Base-by-base conservation (phyloP, 2,329 filamentous ascomycete species). In the Paecilomyces formosus region DNA sequence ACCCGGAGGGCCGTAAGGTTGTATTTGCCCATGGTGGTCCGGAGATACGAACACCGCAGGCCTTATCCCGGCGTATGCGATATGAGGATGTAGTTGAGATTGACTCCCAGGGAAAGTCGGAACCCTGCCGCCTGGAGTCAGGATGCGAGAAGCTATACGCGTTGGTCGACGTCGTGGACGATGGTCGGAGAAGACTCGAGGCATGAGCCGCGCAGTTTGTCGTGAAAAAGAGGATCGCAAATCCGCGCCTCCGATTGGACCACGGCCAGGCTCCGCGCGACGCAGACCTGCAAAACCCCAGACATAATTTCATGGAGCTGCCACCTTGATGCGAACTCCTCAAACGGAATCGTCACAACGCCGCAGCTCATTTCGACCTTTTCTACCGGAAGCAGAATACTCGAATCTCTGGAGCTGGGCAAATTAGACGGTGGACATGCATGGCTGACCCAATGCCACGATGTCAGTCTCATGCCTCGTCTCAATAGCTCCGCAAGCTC, bases 391-490 rank as follows among this genome's bases (percentile, higher is more conserved):
- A 8, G 31, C 35, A 53, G 12, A 15, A 57, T 53, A n/a, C 30
- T 15, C 12, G 26, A 54, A 22, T 24, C 30, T 55, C 24, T 35
- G 28, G 35, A 21, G 52, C n/a, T 58, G n/a, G 30, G 30, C 15
- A 54, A 30, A 3, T 28, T 30, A 13, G 33, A 33, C 53, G 30
- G 5, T 51, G 65, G 69, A 71, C 61, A 72, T 72, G 69, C 67
- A 68, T 63, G 66, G 68, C 63, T 72, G 64, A 70, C 60, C 66
- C 61, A 64, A 73, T 75, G 74, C 76, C 82, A 85, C 78, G 66
- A 87, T 87, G 85, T 80, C 75, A 77, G 77, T 81, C 82, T 82
- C 83, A 87, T 88, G 85, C 84, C 82, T 82, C 76, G 80, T 76
- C 72, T 81, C 77, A 79, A 78, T 76, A 77, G 76, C 75, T 77